phyloP scores from a whole-genome alignment of 2,329 filamentous ascomycete species.

The Orbilia oligospora region DNA sequence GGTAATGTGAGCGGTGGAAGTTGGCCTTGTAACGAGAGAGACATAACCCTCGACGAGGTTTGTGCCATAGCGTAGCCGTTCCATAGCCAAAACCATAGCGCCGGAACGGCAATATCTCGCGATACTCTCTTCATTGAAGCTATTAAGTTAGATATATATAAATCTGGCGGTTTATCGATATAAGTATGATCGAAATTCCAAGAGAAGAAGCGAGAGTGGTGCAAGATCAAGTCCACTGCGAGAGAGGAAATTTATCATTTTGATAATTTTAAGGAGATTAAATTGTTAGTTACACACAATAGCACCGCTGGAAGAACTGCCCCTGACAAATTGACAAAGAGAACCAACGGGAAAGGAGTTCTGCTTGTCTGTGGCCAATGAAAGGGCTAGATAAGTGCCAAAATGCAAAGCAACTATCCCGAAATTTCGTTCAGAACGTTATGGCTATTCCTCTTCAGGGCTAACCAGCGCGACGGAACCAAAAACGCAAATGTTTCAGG shows the following conservation, averaged over 20 bases:
- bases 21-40: conserved; percentile 32
- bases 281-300: conserved; percentile 19
- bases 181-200: conserved; percentile 7
- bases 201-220: conserved; percentile 33
- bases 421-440: conserved; percentile 23
- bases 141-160: background rate
- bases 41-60: conserved; percentile 33
- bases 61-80: conserved; percentile 26
- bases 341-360: background rate
- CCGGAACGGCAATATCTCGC: conserved; percentile 7
- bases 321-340: conserved; percentile 16
- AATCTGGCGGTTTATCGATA: conserved; percentile 20
- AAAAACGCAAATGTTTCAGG: conserved; percentile 35
- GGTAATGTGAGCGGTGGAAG: conserved; percentile 25
- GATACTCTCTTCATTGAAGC: conserved; percentile 28
- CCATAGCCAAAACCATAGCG: conserved; percentile 29
- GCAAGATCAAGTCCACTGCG: background rate
- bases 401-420: conserved; percentile 27
- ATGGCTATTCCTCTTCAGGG: conserved; percentile 25
- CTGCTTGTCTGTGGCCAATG: conserved; percentile 3
- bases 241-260: conserved; percentile 19
- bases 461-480: background rate
- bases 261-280: conserved; percentile 30
- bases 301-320: conserved; percentile 3
- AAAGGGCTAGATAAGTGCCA: background rate